Base-by-base conservation (phyloP, 1,139 yeast species). In the Diutina neorugosa region DNA sequence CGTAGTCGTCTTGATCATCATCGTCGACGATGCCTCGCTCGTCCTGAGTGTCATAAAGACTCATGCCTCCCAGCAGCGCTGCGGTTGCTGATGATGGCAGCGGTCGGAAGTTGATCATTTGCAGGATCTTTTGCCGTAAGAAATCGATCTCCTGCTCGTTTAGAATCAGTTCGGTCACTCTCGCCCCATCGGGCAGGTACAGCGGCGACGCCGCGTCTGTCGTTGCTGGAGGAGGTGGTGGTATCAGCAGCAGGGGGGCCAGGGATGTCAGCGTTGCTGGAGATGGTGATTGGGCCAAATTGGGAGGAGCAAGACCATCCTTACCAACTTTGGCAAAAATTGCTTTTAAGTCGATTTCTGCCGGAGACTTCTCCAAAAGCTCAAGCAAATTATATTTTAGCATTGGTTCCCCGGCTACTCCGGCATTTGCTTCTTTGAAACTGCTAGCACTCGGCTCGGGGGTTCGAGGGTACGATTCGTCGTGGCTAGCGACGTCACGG, bases 1-100 rank as follows among this genome's bases (percentile, higher is more conserved):
- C 76, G 59, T 72, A 71, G 56, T 71, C 75, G 53, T 69, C 73
- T 52, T 69, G 70, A 54, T 62, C 60, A 27, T 60, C 60, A 11
- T 55, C 59, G 12, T 55, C 55, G 19, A 57, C 56, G 27, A 71
- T 62, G 0, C 76, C 76, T 54, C 66, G 72, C 57, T 73, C 78
- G 57, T 71, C 76, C 51, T 64, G 60, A n/a, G 74, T 69, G 52
- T 69, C 77, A 56, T 72, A 73, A 5, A 72, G 62, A 14, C 70
- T 62, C 69, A 20, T 60, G 55, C 19, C 55, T 34, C 48, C 42
- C 46, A 18, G 49, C 27, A 49, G 50, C 31, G 51, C 56, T 51
- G 51, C 47, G n/a, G n/a, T n/a, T 19, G 31, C 40, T 16, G 18
- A 6, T 5, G 41, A 7, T 20, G n/a, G 8, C 43, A 8, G 43